These are phyloP conservation scores for Conticribra guillardii DNA, from an alignment of 108 stramenopile species.

Conservation along the genomic window DNA sequence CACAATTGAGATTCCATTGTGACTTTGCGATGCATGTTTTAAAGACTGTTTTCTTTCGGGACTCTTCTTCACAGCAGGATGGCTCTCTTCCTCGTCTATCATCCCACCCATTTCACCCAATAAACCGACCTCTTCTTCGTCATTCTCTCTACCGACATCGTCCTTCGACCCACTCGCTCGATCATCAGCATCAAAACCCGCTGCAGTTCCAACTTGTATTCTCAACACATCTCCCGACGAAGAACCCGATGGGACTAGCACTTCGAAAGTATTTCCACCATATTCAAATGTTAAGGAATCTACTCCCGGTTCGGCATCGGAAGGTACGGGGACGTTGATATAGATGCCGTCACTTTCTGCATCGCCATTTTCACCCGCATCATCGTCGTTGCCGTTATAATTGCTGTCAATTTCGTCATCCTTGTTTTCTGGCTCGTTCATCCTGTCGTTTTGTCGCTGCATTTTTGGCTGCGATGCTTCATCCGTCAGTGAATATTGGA, in stretches of 20 bases:
- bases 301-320: slow-evolving; percentile 57
- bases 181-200: not conserved
- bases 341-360: too few species aligned
- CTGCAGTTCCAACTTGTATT: slow-evolving; percentile 53
- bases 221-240: slow-evolving; percentile 65
- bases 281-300: slow-evolving; percentile 67
- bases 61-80: slow-evolving; percentile 6
- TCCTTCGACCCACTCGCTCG: not conserved
- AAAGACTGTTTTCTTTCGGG: too few species aligned
- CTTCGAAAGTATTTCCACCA: slow-evolving; percentile 55
- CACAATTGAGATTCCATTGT: slow-evolving; percentile 10
- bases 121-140: slow-evolving; percentile 2
- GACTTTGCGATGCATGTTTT: not conserved
- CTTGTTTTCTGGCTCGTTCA: too few species aligned
- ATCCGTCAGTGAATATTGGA: too few species aligned
- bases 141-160: not conserved
- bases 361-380: too few species aligned
- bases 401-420: too few species aligned
- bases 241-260: slow-evolving; percentile 58
- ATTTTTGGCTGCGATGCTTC: too few species aligned
- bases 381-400: too few species aligned
- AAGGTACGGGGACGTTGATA: slow-evolving; percentile 67
- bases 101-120: slow-evolving; percentile 29
- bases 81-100: slow-evolving; percentile 11
- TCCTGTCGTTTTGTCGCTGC: too few species aligned